phyloP scores from a whole-genome alignment of 2,329 filamentous ascomycete species.

The Coniochaeta sp. region DNA sequence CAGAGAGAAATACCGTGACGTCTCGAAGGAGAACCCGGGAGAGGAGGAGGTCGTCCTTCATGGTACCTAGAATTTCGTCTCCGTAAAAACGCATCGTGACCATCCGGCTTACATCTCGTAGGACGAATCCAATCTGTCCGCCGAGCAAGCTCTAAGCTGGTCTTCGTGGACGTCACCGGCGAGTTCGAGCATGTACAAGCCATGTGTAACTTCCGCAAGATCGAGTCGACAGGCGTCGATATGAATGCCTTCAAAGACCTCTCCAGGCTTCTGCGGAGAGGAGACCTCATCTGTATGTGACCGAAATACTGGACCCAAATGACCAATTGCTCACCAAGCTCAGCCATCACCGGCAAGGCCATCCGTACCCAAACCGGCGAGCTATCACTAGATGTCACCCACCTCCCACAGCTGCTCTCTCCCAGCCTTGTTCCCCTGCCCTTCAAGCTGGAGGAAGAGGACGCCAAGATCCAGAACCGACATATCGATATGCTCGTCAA shows the following conservation, averaged over 20 bases:
- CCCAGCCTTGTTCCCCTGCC: constrained; percentile 78
- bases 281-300: constrained; percentile 74
- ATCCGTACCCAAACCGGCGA: constrained; percentile 67
- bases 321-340: constrained; percentile 10
- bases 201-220: constrained; percentile 60
- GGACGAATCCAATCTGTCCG: constrained; percentile 72
- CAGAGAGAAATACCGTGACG: constrained; percentile 23
- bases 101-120: background rate
- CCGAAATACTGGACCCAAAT: constrained; percentile 9
- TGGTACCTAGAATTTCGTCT: constrained; percentile 9
- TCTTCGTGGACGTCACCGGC: constrained; percentile 77
- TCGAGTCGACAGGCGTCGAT: constrained; percentile 25
- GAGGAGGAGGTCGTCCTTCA: constrained; percentile 23
- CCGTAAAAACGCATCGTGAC: background rate
- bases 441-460: constrained; percentile 58
- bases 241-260: constrained; percentile 48
- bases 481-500: constrained; percentile 85
- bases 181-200: constrained; percentile 68
- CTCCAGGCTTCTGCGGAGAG: constrained; percentile 62
- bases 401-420: constrained; percentile 65
- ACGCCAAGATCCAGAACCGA: constrained; percentile 67
- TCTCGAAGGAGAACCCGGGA: constrained; percentile 10
- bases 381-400: constrained; percentile 62
- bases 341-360: constrained; percentile 64
- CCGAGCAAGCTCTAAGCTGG: constrained; percentile 65